These are phyloP conservation scores for Hapsidospora chrysogenum DNA, from an alignment of 495 filamentous ascomycete genomes.

Conservation along the genomic window DNA sequence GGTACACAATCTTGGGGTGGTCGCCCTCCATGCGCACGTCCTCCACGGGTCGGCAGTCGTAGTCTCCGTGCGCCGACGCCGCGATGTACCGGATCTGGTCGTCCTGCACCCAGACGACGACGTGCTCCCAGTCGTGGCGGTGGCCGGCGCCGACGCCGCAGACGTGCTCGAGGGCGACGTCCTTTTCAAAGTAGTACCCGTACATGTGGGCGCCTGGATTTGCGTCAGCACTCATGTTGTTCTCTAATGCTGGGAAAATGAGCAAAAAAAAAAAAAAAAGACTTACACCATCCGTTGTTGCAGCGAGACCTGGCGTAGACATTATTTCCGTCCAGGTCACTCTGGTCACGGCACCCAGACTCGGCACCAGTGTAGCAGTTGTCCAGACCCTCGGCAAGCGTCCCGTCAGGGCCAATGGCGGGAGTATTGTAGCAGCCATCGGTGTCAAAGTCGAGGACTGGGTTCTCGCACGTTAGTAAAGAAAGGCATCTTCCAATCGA, in stretches of 20 bases:
- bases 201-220: slow-evolving; percentile 26
- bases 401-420: slow-evolving; percentile 19
- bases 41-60: slow-evolving; percentile 12
- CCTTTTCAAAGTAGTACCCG: slow-evolving; percentile 32
- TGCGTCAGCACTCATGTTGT: too few relatives aligned
- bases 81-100: slow-evolving; percentile 16
- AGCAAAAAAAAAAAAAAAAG: too few relatives aligned
- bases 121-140: slow-evolving; percentile 31
- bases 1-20: slow-evolving; percentile 26
- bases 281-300: slow-evolving; percentile 27
- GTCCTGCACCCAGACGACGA: slow-evolving; percentile 23
- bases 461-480: too few relatives aligned
- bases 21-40: slow-evolving; percentile 23
- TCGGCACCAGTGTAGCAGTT: slow-evolving; percentile 14
- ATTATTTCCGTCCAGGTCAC: slow-evolving; percentile 26
- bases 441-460: slow-evolving; percentile 26
- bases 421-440: slow-evolving; percentile 31
- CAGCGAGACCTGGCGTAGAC: slow-evolving; percentile 27
- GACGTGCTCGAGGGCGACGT: slow-evolving; percentile 18
- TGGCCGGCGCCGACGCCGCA: slow-evolving; percentile 15
- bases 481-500: too few relatives aligned
- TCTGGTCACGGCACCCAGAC: slow-evolving; percentile 18
- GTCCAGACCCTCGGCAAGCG: slow-evolving; percentile 18
- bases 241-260: too few relatives aligned
- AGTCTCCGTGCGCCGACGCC: slow-evolving; percentile 21